Base-by-base conservation (phyloP, 192 early-diverging fungal genomes). In the Spizellomyces sp. region DNA sequence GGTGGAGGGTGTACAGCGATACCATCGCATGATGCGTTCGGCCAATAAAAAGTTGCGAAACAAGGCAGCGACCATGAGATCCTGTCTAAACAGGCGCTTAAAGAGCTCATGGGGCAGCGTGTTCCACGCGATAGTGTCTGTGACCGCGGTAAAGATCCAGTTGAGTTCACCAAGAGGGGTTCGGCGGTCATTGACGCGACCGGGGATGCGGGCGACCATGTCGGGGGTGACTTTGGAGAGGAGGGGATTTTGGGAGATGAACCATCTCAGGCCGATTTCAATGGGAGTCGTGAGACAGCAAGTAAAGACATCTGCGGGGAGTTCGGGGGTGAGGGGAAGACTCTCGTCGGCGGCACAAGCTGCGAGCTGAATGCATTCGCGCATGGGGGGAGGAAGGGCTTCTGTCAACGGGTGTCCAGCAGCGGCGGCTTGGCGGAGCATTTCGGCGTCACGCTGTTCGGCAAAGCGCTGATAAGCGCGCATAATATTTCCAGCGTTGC, bases 121-220 rank as follows among this genome's bases (percentile, higher is more conserved):
- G 75, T 87, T 94, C 97, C 97, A 99, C 7, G 97, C 97, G 66
- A 99, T 99, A 6, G 96, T 98, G 77, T 99, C 97, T 0, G 95
- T 99, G 55, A 99, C 93, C 27, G 97, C 91, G 5, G 96, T 98
- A 73, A 99, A 97, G 15, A 99, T 96, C 97, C 97, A 99, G 72
- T 98, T 98, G 63, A 99, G 85, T 81, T 99, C 97, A 54, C 97
- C 97, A 12, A 98, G 82, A 0, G 97, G 94, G 15, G 97, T 96
- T 15, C 94, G 87, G 45, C 97, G 89, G 68, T 97, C 96, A 74
- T 91, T 91, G 36, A 93, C 80, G 41, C 90, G 80, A 43, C 97
- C 97, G 4, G 96, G 96, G 19, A 95, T 82, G 62, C 90, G 86
- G 54, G 87, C 81, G 41, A 96, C 93, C 90, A 97, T 93, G 17